A percentile compares a stretch with the other conserved stretches of the same genome.
Evolutionary conservation across 1,284 basidiomycete species (phyloP).

Genomic region (Malassezia psittaci): DNA sequence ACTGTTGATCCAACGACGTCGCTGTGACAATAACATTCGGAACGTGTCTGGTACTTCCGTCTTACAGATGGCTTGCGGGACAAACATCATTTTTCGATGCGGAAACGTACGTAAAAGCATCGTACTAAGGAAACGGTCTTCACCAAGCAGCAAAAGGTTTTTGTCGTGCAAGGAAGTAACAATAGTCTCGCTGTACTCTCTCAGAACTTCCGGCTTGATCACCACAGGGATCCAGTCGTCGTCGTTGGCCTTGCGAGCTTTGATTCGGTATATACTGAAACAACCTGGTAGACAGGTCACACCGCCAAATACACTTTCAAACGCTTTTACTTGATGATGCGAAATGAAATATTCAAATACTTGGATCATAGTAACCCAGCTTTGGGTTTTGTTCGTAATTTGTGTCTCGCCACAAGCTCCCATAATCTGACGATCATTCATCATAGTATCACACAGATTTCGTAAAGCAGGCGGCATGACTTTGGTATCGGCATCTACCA

Average conservation of each 20-base stretch:
- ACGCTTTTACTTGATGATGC: conserved; percentile 93
- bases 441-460: conserved; percentile 64
- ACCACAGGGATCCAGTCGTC: conserved; percentile 97
- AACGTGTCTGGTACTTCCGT: conserved; percentile 96
- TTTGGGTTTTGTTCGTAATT: conserved; percentile 85
- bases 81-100: conserved; percentile 91
- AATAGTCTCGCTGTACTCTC: conserved; percentile 87
- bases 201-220: conserved; percentile 91
- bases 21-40: conserved; percentile 81
- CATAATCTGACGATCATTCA: conserved; percentile 97
- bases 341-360: conserved; percentile 99
- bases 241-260: conserved; percentile 67
- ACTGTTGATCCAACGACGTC: conserved; percentile 98
- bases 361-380: conserved; percentile 97
- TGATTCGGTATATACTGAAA: conserved; percentile 98
- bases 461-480: conserved; percentile 39
- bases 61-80: conserved; percentile 86
- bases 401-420: conserved; percentile 96
- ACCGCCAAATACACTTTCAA: conserved; percentile 98
- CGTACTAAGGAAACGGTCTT: conserved; percentile 84
- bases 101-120: conserved; percentile 76
- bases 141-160: conserved; percentile 87
- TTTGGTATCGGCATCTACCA: conserved; percentile 90
- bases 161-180: conserved; percentile 95
- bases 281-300: conserved; percentile 97